These are phyloP conservation scores for Lactarius sanguifluus DNA, from an alignment of 768 basidiomycete species.

Conservation along the genomic window DNA sequence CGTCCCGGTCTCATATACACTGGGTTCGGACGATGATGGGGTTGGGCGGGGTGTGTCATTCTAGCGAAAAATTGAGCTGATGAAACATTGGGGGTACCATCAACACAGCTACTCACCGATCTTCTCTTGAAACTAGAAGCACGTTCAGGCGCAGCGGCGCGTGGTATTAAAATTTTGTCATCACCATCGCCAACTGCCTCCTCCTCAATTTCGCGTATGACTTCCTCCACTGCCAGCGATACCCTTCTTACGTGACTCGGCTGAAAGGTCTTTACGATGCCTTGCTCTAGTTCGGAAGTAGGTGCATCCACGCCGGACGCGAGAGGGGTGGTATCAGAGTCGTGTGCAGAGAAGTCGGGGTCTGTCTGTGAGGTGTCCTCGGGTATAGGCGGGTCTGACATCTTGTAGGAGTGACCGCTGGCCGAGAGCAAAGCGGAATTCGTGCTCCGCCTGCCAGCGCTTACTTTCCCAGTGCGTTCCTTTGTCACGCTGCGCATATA, in stretches of 20 bases:
- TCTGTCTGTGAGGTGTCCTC: constrained; percentile 21
- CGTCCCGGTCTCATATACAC: constrained; percentile 60
- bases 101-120: constrained; percentile 24
- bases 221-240: constrained; percentile 73
- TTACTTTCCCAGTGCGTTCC: constrained; percentile 37
- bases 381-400: constrained; percentile 22
- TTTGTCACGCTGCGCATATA: constrained; percentile 60
- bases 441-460: constrained; percentile 40
- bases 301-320: constrained; percentile 32
- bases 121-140: constrained; percentile 20
- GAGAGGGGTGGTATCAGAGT: constrained; percentile 18
- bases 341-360: constrained; percentile 18
- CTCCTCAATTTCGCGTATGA: constrained; percentile 73
- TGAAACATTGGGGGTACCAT: neutral
- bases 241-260: constrained; percentile 58
- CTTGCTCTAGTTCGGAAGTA: constrained; percentile 40
- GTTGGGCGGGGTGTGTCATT: constrained; percentile 9
- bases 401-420: constrained; percentile 16
- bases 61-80: constrained; percentile 4
- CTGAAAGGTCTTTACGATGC: constrained; percentile 50
- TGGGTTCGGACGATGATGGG: constrained; percentile 29
- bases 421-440: constrained; percentile 22
- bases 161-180: constrained; percentile 75
- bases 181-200: constrained; percentile 53
- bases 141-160: constrained; percentile 43